Conservation (phyloP, 768 basidiomycete genomes). For the Chalciporus pseudorubinellus region DNA sequence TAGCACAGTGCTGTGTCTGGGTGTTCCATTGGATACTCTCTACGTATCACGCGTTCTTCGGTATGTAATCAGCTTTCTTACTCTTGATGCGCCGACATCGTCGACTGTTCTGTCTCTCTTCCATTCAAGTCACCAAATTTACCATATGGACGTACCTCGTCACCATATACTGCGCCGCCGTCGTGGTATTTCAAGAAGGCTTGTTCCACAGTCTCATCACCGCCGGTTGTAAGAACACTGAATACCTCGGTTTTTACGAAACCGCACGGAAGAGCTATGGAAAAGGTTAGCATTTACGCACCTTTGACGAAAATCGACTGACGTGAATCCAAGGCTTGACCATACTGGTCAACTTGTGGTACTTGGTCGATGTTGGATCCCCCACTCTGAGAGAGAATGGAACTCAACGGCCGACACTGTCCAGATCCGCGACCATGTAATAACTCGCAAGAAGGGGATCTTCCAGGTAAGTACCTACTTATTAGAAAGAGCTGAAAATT, state of each 20-base stretch:
- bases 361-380: conserved; percentile 6
- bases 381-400: neutral
- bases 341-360: conserved; percentile 17
- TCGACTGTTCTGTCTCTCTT: too few relatives aligned
- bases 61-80: conserved; percentile 2
- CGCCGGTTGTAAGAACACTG: conserved; percentile 3
- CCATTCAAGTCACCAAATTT: conserved; percentile 12
- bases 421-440: conserved; percentile 21
- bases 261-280: conserved; percentile 12
- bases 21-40: conserved; percentile 23
- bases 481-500: neutral
- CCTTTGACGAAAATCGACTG: neutral
- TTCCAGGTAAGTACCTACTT: too few relatives aligned
- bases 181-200: conserved; percentile 15
- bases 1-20: conserved; percentile 24
- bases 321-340: conserved; percentile 8
- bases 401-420: neutral
- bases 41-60: conserved; percentile 19
- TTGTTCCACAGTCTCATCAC: conserved; percentile 21
- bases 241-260: conserved; percentile 20
- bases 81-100: neutral
- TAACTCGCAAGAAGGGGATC: neutral
- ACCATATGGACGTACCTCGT: conserved; percentile 13
- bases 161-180: conserved; percentile 18
- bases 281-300: conserved; percentile 2